Percentiles rank a stretch among this genome's conserved stretches.
phyloP scores from a whole-genome alignment of 345 rosid genomes.

The Citrus mangshanensis region DNA sequence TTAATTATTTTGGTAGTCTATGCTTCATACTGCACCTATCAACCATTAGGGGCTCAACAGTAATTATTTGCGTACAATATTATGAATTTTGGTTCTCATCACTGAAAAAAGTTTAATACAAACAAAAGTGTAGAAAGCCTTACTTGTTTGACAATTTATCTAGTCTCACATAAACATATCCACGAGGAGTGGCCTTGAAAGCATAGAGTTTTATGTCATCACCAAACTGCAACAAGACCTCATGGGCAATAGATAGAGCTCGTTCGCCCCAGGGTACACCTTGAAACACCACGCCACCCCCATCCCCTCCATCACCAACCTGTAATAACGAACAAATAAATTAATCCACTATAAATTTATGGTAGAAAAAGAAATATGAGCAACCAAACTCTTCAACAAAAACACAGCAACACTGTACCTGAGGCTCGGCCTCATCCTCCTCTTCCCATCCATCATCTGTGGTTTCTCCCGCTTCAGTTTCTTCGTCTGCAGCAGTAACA shows the following conservation, averaged over 20 bases:
- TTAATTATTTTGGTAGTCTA: background rate
- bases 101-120: background rate
- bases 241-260: constrained; percentile 57
- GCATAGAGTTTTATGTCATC: constrained; percentile 60
- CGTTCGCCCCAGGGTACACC: constrained; percentile 72
- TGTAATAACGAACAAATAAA: constrained; percentile 15
- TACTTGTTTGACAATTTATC: constrained; percentile 77
- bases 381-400: constrained; percentile 3
- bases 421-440: constrained; percentile 63
- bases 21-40: background rate
- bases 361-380: constrained; percentile 7
- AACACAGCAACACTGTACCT: constrained; percentile 26
- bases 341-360: background rate
- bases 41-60: background rate
- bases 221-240: constrained; percentile 45
- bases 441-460: constrained; percentile 73
- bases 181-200: constrained; percentile 77
- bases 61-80: background rate
- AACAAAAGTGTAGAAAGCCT: constrained; percentile 16
- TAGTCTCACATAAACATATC: constrained; percentile 70
- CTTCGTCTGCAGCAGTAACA: constrained; percentile 38
- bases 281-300: constrained; percentile 79
- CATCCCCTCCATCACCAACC: constrained; percentile 89
- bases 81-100: background rate
- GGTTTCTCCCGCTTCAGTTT: constrained; percentile 45